Conservation (phyloP, 805 yeast genomes). For the Starmerella tilneyi region DNA sequence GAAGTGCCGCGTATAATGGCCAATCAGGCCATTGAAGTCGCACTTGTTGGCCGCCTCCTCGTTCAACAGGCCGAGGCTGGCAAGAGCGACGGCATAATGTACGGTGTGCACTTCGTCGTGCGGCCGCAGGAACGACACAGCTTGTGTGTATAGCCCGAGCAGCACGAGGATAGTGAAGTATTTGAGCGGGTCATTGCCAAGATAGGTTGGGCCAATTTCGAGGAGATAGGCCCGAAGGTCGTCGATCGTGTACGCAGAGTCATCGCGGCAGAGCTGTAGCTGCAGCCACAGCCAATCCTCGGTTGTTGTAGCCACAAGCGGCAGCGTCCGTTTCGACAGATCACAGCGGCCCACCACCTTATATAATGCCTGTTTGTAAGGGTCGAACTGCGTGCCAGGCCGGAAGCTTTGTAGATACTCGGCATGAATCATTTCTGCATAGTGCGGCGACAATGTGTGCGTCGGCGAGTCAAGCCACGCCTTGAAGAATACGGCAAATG, state of each 20-base stretch:
- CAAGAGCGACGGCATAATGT: slow-evolving; percentile 74
- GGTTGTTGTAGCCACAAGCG: slow-evolving; percentile 61
- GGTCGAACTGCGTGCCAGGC: slow-evolving; percentile 59
- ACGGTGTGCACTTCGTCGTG: slow-evolving; percentile 75
- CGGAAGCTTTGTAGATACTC: slow-evolving; percentile 83
- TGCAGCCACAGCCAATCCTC: slow-evolving; percentile 98
- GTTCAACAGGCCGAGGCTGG: slow-evolving; percentile 59
- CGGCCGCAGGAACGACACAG: slow-evolving; percentile 53
- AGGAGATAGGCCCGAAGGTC: slow-evolving; percentile 66
- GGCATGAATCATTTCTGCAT: slow-evolving; percentile 56
- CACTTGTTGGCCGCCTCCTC: slow-evolving; percentile 29
- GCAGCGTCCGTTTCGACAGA: slow-evolving; percentile 50
- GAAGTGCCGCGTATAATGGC: slow-evolving; percentile 72
- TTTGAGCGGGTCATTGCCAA: slow-evolving; percentile 54
- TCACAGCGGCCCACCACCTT: slow-evolving; percentile 87
- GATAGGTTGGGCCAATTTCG: slow-evolving; percentile 62
- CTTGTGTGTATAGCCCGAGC: slow-evolving; percentile 72
- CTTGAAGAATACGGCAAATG: slow-evolving; percentile 69
- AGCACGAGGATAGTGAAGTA: slow-evolving; percentile 65
- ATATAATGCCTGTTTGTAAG: slow-evolving; percentile 80
- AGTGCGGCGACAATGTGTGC: slow-evolving; percentile 50
- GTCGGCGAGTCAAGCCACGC: slow-evolving; percentile 52
- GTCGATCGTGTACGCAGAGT: slow-evolving; percentile 45
- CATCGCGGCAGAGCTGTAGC: slow-evolving; percentile 59
- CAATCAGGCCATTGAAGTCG: slow-evolving; percentile 40